Base-by-base conservation (phyloP, 805 yeast genomes). In the Candida ipomoeae region DNA sequence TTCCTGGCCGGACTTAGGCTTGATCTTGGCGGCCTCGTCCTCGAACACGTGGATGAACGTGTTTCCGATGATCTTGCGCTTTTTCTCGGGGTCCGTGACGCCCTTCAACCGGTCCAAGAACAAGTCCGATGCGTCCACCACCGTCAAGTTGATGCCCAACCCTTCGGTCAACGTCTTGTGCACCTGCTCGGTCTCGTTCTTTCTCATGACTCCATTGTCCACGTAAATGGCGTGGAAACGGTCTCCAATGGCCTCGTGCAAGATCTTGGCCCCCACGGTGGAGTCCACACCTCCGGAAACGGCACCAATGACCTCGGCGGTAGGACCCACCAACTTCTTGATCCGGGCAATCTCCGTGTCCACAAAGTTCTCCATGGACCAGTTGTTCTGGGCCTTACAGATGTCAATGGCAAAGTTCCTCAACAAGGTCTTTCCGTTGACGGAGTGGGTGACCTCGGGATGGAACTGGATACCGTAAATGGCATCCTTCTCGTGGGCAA, bases 271-370 rank as follows among this genome's bases (percentile, higher is more conserved):
- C 59, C 97, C 99, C 54, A 94, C 99, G 44, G 99, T 94, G 47
- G 99, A 94, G 74, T 94, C 99, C 56, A 94, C 99, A 78, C 99
- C 99, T 65, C 99, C 99, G 48, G 97, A 89, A 58, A 94, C 99
- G 49, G 99, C 99, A 74, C 99, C 99, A 66, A 94, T 94, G 57
- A 94, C 99, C 75, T 94, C 98, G 51, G 97, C 98, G 51, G 90
- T 85, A 59, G 97, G 97, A 47, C 99, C 99, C 60, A 94, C 97
- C 58, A 92, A 77, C 48, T 81, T 79, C 71, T 90, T 82, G 62
- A 94, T 94, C 73, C 99, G 85, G 60, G 87, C 83, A 64, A 94
- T 91, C 78, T 94, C 99, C 57, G 97, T 89, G 63, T 89, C 96
- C 65, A 94, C 88, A 73, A 94, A 94, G 79, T 94, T 94, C 75